These are phyloP conservation scores for Hymenoscyphus albidus DNA, from an alignment of 2,329 filamentous ascomycete species.

Conservation along the genomic window DNA sequence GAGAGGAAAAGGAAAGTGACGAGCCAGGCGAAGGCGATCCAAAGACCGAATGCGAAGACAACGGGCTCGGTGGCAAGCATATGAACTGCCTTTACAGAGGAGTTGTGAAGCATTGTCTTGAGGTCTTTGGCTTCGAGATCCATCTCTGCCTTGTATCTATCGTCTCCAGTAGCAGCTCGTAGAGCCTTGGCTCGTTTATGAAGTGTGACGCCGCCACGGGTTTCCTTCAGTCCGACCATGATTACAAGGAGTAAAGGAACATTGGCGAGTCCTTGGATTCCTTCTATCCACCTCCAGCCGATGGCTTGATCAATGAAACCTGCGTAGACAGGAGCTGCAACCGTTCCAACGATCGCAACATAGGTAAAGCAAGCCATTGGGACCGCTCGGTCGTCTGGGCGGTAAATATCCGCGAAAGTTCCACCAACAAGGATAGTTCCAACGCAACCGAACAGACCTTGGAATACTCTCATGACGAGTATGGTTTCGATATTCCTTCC, in stretches of 20 bases:
- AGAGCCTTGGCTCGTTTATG: constrained; percentile 68
- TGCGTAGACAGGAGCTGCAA: constrained; percentile 63
- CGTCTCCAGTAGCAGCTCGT: constrained; percentile 58
- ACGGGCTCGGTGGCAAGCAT: constrained; percentile 68
- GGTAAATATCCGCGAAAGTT: constrained; percentile 81
- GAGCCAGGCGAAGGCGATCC: constrained; percentile 86
- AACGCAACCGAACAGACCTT: constrained; percentile 67
- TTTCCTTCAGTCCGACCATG: constrained; percentile 73
- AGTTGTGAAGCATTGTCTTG: constrained; percentile 64
- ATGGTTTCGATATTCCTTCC: constrained; percentile 68
- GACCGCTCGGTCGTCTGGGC: constrained; percentile 70
- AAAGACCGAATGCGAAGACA: constrained; percentile 81
- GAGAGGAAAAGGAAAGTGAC: constrained; percentile 79
- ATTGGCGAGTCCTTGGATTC: constrained; percentile 71
- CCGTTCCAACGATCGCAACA: constrained; percentile 69
- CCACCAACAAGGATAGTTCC: constrained; percentile 78
- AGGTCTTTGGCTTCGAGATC: constrained; percentile 52
- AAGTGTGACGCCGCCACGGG: constrained; percentile 72
- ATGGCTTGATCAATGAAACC: constrained; percentile 56
- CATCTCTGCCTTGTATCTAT: constrained; percentile 47
- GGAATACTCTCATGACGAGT: constrained; percentile 63
- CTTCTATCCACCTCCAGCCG: constrained; percentile 83
- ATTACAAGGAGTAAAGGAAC: constrained; percentile 61
- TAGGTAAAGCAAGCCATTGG: constrained; percentile 86
- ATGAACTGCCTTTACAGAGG: constrained; percentile 70